These are phyloP conservation scores for Otatea glauca DNA, from an alignment of 176 grass and related monocot genomes.

Conservation along the genomic window DNA sequence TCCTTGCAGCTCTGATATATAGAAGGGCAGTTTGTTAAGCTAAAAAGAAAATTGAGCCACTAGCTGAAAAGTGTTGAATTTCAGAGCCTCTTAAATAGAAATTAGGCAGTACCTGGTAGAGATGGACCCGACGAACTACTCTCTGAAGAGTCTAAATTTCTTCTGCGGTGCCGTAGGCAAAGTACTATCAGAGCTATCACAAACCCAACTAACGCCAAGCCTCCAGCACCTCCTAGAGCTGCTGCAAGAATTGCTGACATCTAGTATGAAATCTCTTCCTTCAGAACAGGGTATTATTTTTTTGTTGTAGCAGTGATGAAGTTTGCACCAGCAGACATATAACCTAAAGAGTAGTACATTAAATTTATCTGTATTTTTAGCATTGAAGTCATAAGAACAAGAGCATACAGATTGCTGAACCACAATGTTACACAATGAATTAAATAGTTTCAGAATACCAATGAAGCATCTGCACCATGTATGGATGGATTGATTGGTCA, in stretches of 20 bases:
- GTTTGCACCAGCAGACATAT: conserved; percentile 32
- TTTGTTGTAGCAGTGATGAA: conserved; percentile 28
- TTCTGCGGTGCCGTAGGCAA: conserved; percentile 48
- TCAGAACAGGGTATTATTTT: conserved; percentile 42
- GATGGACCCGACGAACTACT: conserved; percentile 70
- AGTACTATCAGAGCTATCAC: conserved; percentile 48
- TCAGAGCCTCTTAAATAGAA: neutral
- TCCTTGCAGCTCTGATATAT: conserved; percentile 56
- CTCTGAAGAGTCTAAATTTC: conserved; percentile 73
- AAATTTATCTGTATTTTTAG: conserved; percentile 23
- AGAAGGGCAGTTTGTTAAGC: neutral
- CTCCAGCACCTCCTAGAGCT: conserved; percentile 85
- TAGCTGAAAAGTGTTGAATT: conserved; percentile 36
- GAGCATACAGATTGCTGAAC: conserved; percentile 4
- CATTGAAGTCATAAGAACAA: conserved; percentile 24
- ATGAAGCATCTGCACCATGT: conserved; percentile 14
- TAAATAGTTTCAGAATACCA: conserved; percentile 27
- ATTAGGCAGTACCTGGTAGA: conserved; percentile 63
- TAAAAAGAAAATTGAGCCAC: conserved; percentile 28
- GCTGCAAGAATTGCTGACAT: conserved; percentile 82
- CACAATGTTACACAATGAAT: neutral
- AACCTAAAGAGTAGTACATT: conserved; percentile 45
- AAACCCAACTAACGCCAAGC: conserved; percentile 54
- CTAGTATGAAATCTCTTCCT: conserved; percentile 62
- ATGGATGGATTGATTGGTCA: neutral